Percentiles rank a stretch among this genome's conserved stretches.
These are phyloP conservation scores for Cydonia oblonga DNA, from an alignment of 331 rosid species.

Conservation along the genomic window DNA sequence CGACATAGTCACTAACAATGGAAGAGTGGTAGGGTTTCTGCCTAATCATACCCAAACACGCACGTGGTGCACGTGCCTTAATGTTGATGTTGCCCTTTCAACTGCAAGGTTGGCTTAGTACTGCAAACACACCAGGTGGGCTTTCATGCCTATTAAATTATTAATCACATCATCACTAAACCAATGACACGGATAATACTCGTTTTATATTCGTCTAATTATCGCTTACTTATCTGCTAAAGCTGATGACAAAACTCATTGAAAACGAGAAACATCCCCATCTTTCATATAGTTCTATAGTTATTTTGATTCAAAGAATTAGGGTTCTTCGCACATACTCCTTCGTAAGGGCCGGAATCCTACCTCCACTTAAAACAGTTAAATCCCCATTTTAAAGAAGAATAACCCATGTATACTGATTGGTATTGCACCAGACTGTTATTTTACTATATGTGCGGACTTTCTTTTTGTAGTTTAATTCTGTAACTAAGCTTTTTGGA, in stretches of 20 bases:
- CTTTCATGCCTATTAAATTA: not conserved
- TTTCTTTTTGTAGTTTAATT: too few species aligned
- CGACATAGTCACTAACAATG: not conserved
- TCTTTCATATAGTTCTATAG: too few species aligned
- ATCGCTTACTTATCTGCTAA: not conserved
- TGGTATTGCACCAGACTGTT: too few species aligned
- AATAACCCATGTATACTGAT: too few species aligned
- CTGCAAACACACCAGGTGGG: not conserved
- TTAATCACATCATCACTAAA: not conserved
- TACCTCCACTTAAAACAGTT: too few species aligned
- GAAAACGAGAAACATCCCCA: not conserved
- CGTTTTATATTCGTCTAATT: not conserved
- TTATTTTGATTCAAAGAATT: too few species aligned
- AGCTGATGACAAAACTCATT: not conserved
- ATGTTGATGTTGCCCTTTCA: not conserved
- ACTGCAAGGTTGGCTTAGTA: not conserved
- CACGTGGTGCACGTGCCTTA: conserved; percentile 1
- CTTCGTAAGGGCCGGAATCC: too few species aligned
- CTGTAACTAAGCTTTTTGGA: not conserved
- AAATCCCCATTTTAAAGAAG: too few species aligned
- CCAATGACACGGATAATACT: not conserved
- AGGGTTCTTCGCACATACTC: too few species aligned
- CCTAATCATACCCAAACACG: not conserved
- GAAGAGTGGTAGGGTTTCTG: not conserved
- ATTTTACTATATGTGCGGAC: too few species aligned